These are phyloP conservation scores for Schizothecium vesticola DNA, from an alignment of 495 filamentous ascomycete species.

Conservation along the genomic window DNA sequence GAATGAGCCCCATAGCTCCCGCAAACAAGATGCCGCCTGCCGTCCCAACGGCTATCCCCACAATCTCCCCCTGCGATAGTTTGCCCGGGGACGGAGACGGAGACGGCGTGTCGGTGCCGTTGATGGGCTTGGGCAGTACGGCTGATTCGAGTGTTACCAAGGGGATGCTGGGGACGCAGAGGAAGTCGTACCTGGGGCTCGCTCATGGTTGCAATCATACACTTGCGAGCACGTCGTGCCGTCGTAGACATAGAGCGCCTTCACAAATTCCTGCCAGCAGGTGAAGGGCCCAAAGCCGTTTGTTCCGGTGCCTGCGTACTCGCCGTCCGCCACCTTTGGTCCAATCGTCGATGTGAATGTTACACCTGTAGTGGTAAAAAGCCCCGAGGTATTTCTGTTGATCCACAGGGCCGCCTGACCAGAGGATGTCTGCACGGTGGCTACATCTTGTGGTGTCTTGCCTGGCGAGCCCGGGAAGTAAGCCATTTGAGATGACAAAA, in stretches of 20 bases:
- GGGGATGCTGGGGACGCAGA: neutral
- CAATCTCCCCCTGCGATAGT: conserved; percentile 20
- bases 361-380: conserved; percentile 27
- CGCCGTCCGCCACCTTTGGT: conserved; percentile 24
- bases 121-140: neutral
- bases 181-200: conserved; percentile 19
- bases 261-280: conserved; percentile 32
- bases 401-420: conserved; percentile 32
- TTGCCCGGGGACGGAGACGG: neutral
- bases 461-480: conserved; percentile 27
- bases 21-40: conserved; percentile 16
- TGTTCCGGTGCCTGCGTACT: conserved; percentile 32
- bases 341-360: conserved; percentile 31
- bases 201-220: conserved; percentile 35
- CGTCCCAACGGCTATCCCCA: conserved; percentile 20
- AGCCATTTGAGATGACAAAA: conserved; percentile 33
- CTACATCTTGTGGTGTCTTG: conserved; percentile 25
- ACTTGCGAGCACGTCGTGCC: conserved; percentile 25
- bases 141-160: neutral
- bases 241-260: conserved; percentile 26
- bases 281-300: conserved; percentile 35
- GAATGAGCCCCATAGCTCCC: conserved; percentile 8
- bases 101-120: no score
- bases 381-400: conserved; percentile 28
- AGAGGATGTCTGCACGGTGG: conserved; percentile 20